A percentile compares a stretch with the other conserved stretches of the same genome.
phyloP scores from a whole-genome alignment of 345 rosid species.

The Corchorus olitorius region DNA sequence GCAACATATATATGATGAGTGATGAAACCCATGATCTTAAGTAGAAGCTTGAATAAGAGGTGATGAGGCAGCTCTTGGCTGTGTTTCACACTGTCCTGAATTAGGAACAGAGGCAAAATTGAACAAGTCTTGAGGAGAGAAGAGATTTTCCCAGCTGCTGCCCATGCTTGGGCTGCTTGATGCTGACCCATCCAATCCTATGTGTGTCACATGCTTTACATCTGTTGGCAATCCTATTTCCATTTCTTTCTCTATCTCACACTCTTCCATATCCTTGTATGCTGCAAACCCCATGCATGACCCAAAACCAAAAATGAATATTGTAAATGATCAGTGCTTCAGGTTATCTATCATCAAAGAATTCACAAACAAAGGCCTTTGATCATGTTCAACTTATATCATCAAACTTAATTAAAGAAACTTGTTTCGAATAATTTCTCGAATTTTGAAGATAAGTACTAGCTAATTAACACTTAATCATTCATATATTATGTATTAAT shows the following conservation, averaged over 20 bases:
- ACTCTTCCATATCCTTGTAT: slow-evolving; percentile 46
- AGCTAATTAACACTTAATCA: no score
- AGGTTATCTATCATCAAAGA: no score
- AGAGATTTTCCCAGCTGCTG: not conserved
- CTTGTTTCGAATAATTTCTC: no score
- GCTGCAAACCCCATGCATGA: slow-evolving; percentile 23
- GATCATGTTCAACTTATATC: no score
- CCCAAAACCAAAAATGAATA: not conserved
- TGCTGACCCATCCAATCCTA: slow-evolving; percentile 56
- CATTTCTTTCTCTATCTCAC: slow-evolving; percentile 36
- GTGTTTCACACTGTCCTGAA: slow-evolving; percentile 23
- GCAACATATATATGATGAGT: not conserved
- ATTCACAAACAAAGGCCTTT: no score
- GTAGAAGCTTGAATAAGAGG: slow-evolving; percentile 19
- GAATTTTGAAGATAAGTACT: no score
- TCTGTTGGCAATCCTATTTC: slow-evolving; percentile 81
- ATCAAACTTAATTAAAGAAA: no score
- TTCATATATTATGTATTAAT: no score
- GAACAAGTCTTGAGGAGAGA: not conserved
- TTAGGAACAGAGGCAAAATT: slow-evolving; percentile 14
- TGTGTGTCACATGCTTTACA: slow-evolving; percentile 79
- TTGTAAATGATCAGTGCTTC: no score
- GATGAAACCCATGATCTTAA: no score
- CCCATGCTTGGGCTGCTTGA: slow-evolving; percentile 1
- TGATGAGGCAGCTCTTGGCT: slow-evolving; percentile 4